phyloP scores from a whole-genome alignment of 2,329 filamentous ascomycete genomes.

The Verticillium tricorpus region DNA sequence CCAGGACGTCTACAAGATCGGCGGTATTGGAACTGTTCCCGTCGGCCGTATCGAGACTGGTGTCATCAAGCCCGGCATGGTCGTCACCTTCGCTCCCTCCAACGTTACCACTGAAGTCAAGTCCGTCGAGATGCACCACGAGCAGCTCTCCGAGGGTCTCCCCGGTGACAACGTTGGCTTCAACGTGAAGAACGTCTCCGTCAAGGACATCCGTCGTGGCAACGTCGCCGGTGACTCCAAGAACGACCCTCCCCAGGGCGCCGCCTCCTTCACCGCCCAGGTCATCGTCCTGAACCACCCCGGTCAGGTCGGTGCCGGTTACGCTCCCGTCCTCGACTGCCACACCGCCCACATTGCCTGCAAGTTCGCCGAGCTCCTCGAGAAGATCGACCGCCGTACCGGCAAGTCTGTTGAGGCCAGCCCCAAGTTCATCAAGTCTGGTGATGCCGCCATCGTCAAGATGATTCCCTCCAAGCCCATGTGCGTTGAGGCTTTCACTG shows the following conservation, averaged over 20 bases:
- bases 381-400: slow-evolving; percentile 99
- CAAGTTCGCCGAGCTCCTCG: slow-evolving; percentile 98
- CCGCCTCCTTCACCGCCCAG: slow-evolving; percentile 97
- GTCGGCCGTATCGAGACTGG: slow-evolving; percentile 99
- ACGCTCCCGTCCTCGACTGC: slow-evolving; percentile 98
- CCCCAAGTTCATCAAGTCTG: slow-evolving; percentile 99
- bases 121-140: slow-evolving; percentile 99
- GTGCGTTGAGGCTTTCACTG: slow-evolving; percentile 99
- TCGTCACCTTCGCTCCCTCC: slow-evolving; percentile 97
- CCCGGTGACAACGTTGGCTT: slow-evolving; percentile 99
- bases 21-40: slow-evolving; percentile 99
- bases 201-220: slow-evolving; percentile 99
- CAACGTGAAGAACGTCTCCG: slow-evolving; percentile 99
- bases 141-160: slow-evolving; percentile 91
- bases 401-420: slow-evolving; percentile 88
- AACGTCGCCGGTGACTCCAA: slow-evolving; percentile 99
- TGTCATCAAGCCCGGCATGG: slow-evolving; percentile 85
- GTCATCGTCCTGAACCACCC: slow-evolving; percentile 99
- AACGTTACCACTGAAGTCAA: slow-evolving; percentile 99
- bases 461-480: slow-evolving; percentile 99
- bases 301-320: slow-evolving; percentile 97
- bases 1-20: slow-evolving; percentile 99
- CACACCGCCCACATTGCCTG: slow-evolving; percentile 99
- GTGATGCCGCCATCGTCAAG: slow-evolving; percentile 99
- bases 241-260: slow-evolving; percentile 91